Base-by-base conservation (phyloP, 352 stramenopile genomes). In the Hyaloperonospora brassicae region DNA sequence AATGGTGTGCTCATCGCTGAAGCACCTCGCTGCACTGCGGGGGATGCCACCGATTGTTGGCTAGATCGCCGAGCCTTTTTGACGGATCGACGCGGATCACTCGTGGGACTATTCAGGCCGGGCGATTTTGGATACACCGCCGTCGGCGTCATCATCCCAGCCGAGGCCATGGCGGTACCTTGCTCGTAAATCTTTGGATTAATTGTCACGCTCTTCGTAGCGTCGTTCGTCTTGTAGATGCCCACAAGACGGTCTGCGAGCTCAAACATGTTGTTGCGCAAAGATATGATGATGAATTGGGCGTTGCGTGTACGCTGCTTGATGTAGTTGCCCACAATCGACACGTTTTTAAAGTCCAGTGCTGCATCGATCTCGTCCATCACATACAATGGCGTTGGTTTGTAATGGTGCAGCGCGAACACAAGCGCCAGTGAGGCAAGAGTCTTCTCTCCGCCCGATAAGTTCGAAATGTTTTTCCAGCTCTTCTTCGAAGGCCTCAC, bases 181-280 rank as follows among this genome's bases (percentile, higher is more conserved):
- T 70, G 68, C 36, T 87, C 69, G 68, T 93, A 93, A 38, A 87
- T 72, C 52, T 93, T 94, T 17, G 97, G 97, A 69, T 99, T 98
- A 69, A 99, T 99, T 2, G 96, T 98, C 43, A 99, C 93, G 63
- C 88, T 98, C 81, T 99, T 99, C 9, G 97, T 99, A 13, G 89
- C 91, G 68, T 99, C 97, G 62, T 98, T 89, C 5, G 96, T 99
- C 79, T 99, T 99, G 87, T 99, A 99, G 61, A 99, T 99, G 27
- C 97, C 97, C 17, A 99, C 96, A 6, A 99, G 79, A 17, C 96
- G 86, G 76, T 99, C 96, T 0, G 97, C 97, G 21, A 99, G 85
- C 74, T 99, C 97, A 62, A 99, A 99, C 96, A 99, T 99, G 72
- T 99, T 99, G 79, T 99, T 99, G 11, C 96, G 87, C 38, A 99